Conservation (phyloP, 2,329 filamentous ascomycete genomes). For the Fusarium piperis region DNA sequence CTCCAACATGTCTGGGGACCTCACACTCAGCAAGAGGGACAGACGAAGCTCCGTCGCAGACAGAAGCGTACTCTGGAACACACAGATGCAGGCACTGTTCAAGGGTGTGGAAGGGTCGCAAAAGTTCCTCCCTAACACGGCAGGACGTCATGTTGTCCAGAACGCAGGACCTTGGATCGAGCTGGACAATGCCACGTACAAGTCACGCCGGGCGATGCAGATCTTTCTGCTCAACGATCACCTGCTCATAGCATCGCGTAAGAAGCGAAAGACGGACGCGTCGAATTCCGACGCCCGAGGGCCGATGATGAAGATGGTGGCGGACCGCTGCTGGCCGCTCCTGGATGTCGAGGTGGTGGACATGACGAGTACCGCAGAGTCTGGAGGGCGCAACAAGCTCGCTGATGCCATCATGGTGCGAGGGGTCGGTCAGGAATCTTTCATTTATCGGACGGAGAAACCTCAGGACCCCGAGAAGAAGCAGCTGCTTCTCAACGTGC, state of each 20-base stretch:
- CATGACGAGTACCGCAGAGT: slow-evolving; percentile 74
- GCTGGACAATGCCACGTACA: slow-evolving; percentile 97
- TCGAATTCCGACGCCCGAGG: slow-evolving; percentile 59
- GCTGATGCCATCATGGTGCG: slow-evolving; percentile 91
- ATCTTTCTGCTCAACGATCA: slow-evolving; percentile 96
- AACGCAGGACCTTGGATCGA: slow-evolving; percentile 96
- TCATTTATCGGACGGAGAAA: slow-evolving; percentile 93
- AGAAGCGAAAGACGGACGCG: slow-evolving; percentile 87
- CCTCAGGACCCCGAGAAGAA: slow-evolving; percentile 81
- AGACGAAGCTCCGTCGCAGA: slow-evolving; percentile 90
- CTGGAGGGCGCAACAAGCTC: slow-evolving; percentile 67
- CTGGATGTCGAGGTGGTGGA: slow-evolving; percentile 94
- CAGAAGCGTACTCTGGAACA: slow-evolving; percentile 73
- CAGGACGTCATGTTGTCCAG: slow-evolving; percentile 92
- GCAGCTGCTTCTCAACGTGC: slow-evolving; percentile 84
- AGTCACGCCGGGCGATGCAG: slow-evolving; percentile 87
- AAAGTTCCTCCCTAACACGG: slow-evolving; percentile 90
- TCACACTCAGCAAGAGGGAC: slow-evolving; percentile 72
- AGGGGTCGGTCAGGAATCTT: slow-evolving; percentile 85
- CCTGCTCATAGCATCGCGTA: slow-evolving; percentile 87
- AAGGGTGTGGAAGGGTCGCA: slow-evolving; percentile 98
- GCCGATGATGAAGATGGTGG: slow-evolving; percentile 80
- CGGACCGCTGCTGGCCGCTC: slow-evolving; percentile 93
- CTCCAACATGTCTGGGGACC: slow-evolving; percentile 60
- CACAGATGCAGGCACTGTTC: slow-evolving; percentile 81